Evolutionary conservation across 345 rosid species (phyloP).

Genomic region (Gossypium longicalyx): DNA sequence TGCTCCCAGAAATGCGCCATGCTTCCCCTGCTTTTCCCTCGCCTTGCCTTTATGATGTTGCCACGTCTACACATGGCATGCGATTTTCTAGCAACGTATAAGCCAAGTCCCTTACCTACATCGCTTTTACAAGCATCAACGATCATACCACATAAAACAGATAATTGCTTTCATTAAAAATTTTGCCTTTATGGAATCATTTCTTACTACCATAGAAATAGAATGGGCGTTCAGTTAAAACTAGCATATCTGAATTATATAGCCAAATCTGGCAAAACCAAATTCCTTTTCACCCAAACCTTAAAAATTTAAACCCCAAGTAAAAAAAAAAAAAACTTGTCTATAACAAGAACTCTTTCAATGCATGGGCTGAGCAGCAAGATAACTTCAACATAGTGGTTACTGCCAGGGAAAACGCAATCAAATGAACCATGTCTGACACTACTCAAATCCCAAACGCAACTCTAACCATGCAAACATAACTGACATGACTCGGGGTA

Average conservation of each 20-base stretch:
- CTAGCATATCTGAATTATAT: background rate
- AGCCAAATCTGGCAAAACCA: background rate
- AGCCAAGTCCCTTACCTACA: background rate
- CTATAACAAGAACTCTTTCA: background rate
- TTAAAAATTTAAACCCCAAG: background rate
- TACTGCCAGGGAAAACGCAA: background rate
- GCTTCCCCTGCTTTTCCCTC: background rate
- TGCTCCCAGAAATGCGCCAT: background rate
- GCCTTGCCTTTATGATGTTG: background rate
- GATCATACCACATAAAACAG: background rate
- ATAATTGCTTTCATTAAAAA: background rate
- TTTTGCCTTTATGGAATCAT: background rate
- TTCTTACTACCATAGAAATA: background rate
- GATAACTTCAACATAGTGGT: background rate
- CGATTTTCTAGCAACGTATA: background rate
- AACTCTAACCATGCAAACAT: constrained; percentile 34
- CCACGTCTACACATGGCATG: background rate
- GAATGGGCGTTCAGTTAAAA: background rate
- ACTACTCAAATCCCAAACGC: constrained; percentile 12
- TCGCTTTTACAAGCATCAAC: background rate
- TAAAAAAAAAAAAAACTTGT: background rate
- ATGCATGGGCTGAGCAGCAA: background rate
- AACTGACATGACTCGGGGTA: constrained; percentile 23
- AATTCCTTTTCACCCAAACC: background rate
- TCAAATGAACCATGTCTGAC: background rate